These are phyloP conservation scores for Cercophora samala DNA, from an alignment of 495 filamentous ascomycete species.

Conservation along the genomic window DNA sequence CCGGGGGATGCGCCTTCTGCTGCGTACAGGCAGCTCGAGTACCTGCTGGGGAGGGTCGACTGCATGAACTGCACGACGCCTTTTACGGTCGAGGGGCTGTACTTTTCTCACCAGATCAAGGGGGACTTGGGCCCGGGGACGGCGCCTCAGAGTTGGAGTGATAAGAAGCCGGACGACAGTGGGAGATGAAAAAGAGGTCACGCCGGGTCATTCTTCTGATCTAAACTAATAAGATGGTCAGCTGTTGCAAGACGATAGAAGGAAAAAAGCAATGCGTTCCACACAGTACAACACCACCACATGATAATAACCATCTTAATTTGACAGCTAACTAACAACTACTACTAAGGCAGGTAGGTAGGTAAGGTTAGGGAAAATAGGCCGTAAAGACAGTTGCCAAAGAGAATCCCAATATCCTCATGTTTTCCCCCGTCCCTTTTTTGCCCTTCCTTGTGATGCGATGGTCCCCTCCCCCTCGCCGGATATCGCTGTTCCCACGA, in stretches of 20 bases:
- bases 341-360: not conserved
- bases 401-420: not conserved
- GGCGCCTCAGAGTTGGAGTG: constrained; percentile 32
- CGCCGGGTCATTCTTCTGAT: not conserved
- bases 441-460: not conserved
- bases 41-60: constrained; percentile 59
- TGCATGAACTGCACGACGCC: constrained; percentile 32
- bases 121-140: constrained; percentile 30
- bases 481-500: not conserved
- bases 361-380: not conserved
- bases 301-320: not conserved
- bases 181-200: too few relatives aligned
- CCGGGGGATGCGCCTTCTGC: constrained; percentile 62
- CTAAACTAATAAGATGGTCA: not conserved
- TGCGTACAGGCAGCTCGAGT: constrained; percentile 66
- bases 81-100: constrained; percentile 29
- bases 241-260: not conserved
- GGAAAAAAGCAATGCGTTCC: not conserved
- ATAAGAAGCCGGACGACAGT: not conserved
- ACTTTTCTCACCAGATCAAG: constrained; percentile 20
- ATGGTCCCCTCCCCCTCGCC: not conserved
- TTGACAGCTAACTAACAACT: not conserved
- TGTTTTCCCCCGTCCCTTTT: not conserved
- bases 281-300: not conserved
- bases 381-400: not conserved